phyloP scores from a whole-genome alignment of 2,329 filamentous ascomycete species.

The Scorias spongiosa region DNA sequence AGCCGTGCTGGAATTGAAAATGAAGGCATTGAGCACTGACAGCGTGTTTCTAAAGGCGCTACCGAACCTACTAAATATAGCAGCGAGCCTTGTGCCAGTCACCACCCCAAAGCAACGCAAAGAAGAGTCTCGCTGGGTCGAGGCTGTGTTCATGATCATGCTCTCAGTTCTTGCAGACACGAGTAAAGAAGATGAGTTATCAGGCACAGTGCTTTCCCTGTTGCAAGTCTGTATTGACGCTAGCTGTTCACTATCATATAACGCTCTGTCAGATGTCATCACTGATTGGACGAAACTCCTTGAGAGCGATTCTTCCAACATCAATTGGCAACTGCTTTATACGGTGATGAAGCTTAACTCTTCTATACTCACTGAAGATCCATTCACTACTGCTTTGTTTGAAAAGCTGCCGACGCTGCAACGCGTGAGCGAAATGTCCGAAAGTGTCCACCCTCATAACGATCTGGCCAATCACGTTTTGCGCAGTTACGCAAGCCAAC shows the following conservation, averaged over 20 bases:
- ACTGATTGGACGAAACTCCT: background rate
- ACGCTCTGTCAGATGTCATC: background rate
- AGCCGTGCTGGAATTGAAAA: background rate
- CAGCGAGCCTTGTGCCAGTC: conserved; percentile 25
- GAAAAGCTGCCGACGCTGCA: background rate
- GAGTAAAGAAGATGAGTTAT: background rate
- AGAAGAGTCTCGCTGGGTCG: conserved; percentile 30
- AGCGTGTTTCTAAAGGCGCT: conserved; percentile 2
- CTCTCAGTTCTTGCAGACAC: background rate
- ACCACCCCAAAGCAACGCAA: conserved; percentile 25
- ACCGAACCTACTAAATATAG: conserved; percentile 23
- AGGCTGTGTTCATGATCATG: conserved; percentile 20
- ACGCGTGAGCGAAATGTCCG: background rate
- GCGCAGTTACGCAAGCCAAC: background rate
- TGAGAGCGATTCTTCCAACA: background rate
- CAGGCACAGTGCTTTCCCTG: background rate
- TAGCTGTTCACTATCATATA: background rate
- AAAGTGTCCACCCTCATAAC: background rate
- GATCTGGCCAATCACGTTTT: background rate
- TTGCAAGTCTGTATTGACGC: background rate
- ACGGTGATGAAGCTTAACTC: background rate
- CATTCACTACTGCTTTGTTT: background rate
- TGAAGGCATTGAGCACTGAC: background rate
- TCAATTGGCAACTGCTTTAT: background rate
- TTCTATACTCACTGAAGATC: background rate